Conservation (phyloP, 2,329 filamentous ascomycete genomes). For the Colletotrichum sp. region DNA sequence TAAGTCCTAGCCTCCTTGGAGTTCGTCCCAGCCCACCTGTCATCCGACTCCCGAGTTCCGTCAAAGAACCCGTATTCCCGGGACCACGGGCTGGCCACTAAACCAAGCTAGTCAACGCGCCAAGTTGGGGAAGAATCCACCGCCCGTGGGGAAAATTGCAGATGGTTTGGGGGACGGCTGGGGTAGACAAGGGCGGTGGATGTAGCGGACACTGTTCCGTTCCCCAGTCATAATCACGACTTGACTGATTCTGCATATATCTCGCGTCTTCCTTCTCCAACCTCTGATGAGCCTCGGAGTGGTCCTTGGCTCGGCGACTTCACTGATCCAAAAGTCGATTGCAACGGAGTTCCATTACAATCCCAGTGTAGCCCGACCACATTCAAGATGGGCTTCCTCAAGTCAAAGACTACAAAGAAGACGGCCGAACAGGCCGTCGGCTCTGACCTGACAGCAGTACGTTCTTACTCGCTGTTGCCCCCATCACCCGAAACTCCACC, state of each 20-base stretch:
- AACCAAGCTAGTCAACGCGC: not conserved
- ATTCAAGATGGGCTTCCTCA: constrained; percentile 4
- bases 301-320: not conserved
- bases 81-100: not conserved
- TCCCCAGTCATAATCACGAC: not conserved
- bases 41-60: constrained; percentile 20
- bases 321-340: not conserved
- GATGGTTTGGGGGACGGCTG: not conserved
- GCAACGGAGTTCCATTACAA: not conserved
- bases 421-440: constrained; percentile 1
- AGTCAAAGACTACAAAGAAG: not conserved
- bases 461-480: not conserved
- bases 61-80: not conserved
- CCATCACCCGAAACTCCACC: not conserved
- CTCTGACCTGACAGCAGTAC: constrained; percentile 8
- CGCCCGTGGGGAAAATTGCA: constrained; percentile 11
- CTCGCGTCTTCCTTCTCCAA: not conserved
- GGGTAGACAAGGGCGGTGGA: constrained; percentile 1
- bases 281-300: not conserved
- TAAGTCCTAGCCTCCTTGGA: not conserved
- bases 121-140: constrained; percentile 10
- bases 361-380: not conserved
- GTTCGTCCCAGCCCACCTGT: not conserved
- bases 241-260: not conserved
- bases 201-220: not conserved